These are phyloP conservation scores for Irpex sp. DNA, from an alignment of 1,284 basidiomycete genomes.

Conservation along the genomic window DNA sequence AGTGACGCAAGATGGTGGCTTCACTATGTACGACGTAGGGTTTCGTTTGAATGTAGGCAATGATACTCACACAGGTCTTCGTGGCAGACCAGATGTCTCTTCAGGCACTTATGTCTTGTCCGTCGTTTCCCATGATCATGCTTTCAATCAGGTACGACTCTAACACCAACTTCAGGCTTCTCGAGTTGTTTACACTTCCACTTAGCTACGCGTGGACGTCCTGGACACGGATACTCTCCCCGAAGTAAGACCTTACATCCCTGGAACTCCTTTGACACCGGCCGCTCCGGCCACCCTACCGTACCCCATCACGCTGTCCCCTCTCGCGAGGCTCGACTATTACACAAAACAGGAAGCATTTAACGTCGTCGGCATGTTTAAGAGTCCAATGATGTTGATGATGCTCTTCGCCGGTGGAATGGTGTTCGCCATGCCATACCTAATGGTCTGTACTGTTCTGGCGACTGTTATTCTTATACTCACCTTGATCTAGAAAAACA, in stretches of 20 bases:
- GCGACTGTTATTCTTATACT: background rate
- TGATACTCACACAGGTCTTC: constrained; percentile 9
- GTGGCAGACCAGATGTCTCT: constrained; percentile 56
- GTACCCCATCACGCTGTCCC: constrained; percentile 59
- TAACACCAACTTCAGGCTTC: background rate
- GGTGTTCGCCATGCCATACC: constrained; percentile 76
- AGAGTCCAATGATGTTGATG: constrained; percentile 86
- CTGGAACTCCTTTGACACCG: constrained; percentile 67
- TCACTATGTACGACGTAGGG: constrained; percentile 51
- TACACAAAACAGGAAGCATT: constrained; percentile 71
- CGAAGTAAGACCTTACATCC: constrained; percentile 60
- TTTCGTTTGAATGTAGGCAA: constrained; percentile 9
- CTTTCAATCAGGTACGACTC: constrained; percentile 59
- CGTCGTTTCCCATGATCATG: constrained; percentile 58
- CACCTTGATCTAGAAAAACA: constrained; percentile 52
- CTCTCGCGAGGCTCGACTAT: constrained; percentile 56
- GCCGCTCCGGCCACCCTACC: constrained; percentile 53
- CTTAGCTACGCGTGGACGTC: constrained; percentile 64
- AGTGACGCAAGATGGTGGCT: constrained; percentile 54
- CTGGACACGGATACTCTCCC: constrained; percentile 38
- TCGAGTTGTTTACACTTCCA: background rate
- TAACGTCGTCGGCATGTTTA: constrained; percentile 76
- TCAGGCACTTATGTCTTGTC: constrained; percentile 66
- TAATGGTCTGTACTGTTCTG: constrained; percentile 55
- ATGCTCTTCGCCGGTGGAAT: constrained; percentile 70